Evolutionary conservation across 176 grass and related monocot species (phyloP).

Genomic region (Aegilops bicornis): DNA sequence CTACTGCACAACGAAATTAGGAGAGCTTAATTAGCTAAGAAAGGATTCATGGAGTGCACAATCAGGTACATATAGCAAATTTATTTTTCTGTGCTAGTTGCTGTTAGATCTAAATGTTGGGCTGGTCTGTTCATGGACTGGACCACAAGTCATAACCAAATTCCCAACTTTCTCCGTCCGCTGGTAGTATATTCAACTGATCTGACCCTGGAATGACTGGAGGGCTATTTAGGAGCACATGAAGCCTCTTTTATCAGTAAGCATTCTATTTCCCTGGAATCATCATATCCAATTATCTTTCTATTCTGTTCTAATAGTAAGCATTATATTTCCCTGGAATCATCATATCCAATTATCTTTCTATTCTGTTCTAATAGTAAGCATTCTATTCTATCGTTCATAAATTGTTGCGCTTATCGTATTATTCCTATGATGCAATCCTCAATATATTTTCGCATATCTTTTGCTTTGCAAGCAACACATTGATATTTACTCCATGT

Average conservation of each 20-base stretch:
- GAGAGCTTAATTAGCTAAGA: background rate
- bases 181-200: conserved; percentile 36
- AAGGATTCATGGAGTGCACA: background rate
- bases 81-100: background rate
- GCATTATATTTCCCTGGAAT: background rate
- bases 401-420: background rate
- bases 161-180: background rate
- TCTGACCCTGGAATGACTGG: conserved; percentile 46
- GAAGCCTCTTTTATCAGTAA: conserved; percentile 50
- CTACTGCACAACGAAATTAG: background rate
- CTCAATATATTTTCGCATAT: background rate
- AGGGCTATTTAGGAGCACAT: conserved; percentile 50
- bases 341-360: background rate
- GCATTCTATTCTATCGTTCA: background rate
- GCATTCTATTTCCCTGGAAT: background rate
- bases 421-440: conserved; percentile 10
- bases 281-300: background rate
- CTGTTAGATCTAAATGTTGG: background rate
- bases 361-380: conserved; percentile 51
- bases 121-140: background rate
- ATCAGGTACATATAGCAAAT: background rate
- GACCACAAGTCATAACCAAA: background rate
- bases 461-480: conserved; percentile 16
- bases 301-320: conserved; percentile 51
- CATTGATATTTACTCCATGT: conserved; percentile 9